Base-by-base conservation (phyloP, 345 rosid genomes). In the Abelmoschus esculentus region DNA sequence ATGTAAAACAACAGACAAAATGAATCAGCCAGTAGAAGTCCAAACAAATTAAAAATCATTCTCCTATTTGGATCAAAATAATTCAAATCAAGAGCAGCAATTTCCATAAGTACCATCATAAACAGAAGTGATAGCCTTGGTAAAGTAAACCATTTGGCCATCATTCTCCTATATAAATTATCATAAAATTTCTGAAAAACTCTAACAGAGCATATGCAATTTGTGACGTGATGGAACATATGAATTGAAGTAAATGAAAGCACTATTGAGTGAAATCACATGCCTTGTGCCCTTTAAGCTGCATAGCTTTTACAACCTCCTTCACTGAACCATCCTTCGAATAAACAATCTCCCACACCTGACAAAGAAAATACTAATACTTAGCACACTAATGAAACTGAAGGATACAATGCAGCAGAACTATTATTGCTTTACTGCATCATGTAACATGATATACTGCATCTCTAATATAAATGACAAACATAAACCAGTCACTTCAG, bases 271-370 rank as follows among this genome's bases (percentile, higher is more conserved):
- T 4, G 26, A 70, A 65, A 53, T 19, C 68, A 64, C 62, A 67
- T 76, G 85, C 98, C 93, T 89, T 92, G 80, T 93, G 93, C 73
- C 97, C 99, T 83, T 95, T 95, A 49, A 95, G 98, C 82, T 95
- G 98, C 99, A 92, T 95, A 63, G 74, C 95, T 65, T 80, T 95
- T 78, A 82, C 61, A 71, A 95, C 85, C 77, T 89, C 98, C 89
- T 87, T 95, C 62, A 95, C 97, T 12, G 90, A 92, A 68, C 99
- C 97, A 83, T 95, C 98, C 86, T 92, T 95, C 70, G 81, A 77
- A 80, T 92, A 95, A 17, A 90, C 90, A 79, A 95, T 83, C 87
- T 95, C 98, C 99, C 99, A 95, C 44, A 95, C 91, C 99, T 95
- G 84, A 38, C 52, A 73, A 62, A 58, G 70, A 67, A 66, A 18